Percentiles rank a stretch among this genome's conserved stretches.
These are phyloP conservation scores for Gautieria morchelliformis DNA, from an alignment of 768 basidiomycete genomes.

Conservation along the genomic window DNA sequence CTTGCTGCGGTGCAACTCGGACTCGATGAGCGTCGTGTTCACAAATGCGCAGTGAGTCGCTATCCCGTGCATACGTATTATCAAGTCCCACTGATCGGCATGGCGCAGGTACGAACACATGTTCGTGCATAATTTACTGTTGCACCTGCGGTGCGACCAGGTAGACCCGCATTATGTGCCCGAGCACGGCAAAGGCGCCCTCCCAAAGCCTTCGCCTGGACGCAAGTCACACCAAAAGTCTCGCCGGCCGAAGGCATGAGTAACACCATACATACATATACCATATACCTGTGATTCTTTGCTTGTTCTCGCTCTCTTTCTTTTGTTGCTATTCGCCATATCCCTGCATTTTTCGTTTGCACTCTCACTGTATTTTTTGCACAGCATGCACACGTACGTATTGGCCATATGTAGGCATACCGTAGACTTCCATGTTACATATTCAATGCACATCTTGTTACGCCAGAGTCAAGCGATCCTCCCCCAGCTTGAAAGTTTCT, in stretches of 20 bases:
- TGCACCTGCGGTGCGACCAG: conserved; percentile 66
- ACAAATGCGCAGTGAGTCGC: conserved; percentile 78
- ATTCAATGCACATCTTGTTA: not conserved
- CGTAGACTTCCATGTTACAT: too few species aligned
- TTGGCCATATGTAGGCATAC: not conserved
- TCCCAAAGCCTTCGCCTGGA: not conserved
- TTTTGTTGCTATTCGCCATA: not conserved
- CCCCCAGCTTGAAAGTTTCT: not conserved
- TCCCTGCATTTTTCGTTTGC: not conserved
- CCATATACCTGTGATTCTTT: not conserved
- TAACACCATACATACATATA: not conserved
- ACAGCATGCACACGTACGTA: not conserved
- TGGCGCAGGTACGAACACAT: conserved; percentile 67
- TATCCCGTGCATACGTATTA: not conserved
- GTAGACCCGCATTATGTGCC: conserved; percentile 75
- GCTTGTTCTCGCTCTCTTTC: not conserved
- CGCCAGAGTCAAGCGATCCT: not conserved
- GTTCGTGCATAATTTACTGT: conserved; percentile 77
- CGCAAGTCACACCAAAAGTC: conserved; percentile 4
- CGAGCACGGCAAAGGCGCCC: conserved; percentile 65
- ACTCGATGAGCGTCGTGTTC: conserved; percentile 82
- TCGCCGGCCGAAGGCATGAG: not conserved
- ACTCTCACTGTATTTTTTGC: not conserved
- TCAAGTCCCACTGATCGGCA: not conserved
- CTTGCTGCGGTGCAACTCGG: conserved; percentile 74